Conservation (phyloP, 2,329 filamentous ascomycete genomes). For the Verticillium longisporum region DNA sequence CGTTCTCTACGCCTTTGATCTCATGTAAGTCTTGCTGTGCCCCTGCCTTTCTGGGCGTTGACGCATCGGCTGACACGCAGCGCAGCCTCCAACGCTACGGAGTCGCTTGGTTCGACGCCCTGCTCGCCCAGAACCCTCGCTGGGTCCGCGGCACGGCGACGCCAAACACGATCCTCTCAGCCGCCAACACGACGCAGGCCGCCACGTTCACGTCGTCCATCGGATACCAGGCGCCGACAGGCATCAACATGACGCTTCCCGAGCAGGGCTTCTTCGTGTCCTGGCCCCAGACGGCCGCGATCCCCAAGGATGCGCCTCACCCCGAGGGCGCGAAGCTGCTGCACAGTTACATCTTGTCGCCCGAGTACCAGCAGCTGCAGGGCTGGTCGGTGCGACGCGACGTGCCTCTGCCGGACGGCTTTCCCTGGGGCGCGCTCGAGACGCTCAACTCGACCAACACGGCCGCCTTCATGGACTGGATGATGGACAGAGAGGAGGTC, state of each 20-base stretch:
- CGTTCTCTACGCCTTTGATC: conserved; percentile 40
- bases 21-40: conserved; percentile 29
- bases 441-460: conserved; percentile 25
- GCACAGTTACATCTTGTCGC: conserved; percentile 36
- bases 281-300: conserved; percentile 42
- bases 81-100: conserved; percentile 32
- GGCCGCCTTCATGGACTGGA: conserved; percentile 29
- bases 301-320: conserved; percentile 39
- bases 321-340: conserved; percentile 45
- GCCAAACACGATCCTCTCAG: conserved; percentile 26
- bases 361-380: conserved; percentile 26
- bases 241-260: conserved; percentile 21
- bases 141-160: conserved; percentile 47
- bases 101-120: conserved; percentile 35
- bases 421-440: conserved; percentile 16
- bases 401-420: conserved; percentile 18
- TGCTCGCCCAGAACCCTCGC: conserved; percentile 39
- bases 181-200: conserved; percentile 19
- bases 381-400: conserved; percentile 29
- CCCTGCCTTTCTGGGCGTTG: background rate
- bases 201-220: conserved; percentile 25
- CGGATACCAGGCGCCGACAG: conserved; percentile 9
- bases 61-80: background rate
- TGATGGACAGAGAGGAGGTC: conserved; percentile 30
- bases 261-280: conserved; percentile 32